These are phyloP conservation scores for Lentinula novae-zelandiae DNA, from an alignment of 1,284 basidiomycete genomes.

Conservation along the genomic window DNA sequence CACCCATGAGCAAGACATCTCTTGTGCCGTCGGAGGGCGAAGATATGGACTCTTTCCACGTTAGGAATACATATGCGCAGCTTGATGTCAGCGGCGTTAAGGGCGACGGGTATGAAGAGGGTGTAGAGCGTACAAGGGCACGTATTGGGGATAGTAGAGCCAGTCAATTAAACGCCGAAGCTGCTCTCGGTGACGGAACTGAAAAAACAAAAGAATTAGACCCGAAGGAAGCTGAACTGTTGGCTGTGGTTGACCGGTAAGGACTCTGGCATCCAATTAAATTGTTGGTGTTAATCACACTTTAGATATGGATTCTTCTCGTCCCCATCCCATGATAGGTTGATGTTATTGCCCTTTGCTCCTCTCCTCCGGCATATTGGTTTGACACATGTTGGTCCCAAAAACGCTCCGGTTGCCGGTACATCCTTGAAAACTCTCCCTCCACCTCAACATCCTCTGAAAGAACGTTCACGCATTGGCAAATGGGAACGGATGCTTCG, in stretches of 20 bases:
- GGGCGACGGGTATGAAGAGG: constrained; percentile 90
- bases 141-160: constrained; percentile 58
- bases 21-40: constrained; percentile 71
- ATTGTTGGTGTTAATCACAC: constrained; percentile 18
- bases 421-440: constrained; percentile 44
- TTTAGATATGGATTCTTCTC: constrained; percentile 84
- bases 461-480: constrained; percentile 69
- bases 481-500: constrained; percentile 91
- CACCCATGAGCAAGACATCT: constrained; percentile 51
- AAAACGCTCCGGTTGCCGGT: constrained; percentile 35
- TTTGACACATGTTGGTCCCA: constrained; percentile 40
- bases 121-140: constrained; percentile 90
- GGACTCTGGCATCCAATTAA: constrained; percentile 23
- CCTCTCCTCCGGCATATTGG: constrained; percentile 63
- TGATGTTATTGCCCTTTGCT: constrained; percentile 62
- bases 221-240: constrained; percentile 60
- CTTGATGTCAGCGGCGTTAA: constrained; percentile 82
- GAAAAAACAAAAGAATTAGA: constrained; percentile 62
- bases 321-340: constrained; percentile 71
- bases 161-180: constrained; percentile 53
- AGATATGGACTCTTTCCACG: constrained; percentile 82
- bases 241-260: constrained; percentile 80
- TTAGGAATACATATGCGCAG: constrained; percentile 85
- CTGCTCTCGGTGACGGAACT: constrained; percentile 49
- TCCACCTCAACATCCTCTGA: constrained; percentile 42